Percentiles rank a stretch among this genome's conserved stretches.
phyloP scores from a whole-genome alignment of 345 rosid genomes.

The Aegle marmelos region DNA sequence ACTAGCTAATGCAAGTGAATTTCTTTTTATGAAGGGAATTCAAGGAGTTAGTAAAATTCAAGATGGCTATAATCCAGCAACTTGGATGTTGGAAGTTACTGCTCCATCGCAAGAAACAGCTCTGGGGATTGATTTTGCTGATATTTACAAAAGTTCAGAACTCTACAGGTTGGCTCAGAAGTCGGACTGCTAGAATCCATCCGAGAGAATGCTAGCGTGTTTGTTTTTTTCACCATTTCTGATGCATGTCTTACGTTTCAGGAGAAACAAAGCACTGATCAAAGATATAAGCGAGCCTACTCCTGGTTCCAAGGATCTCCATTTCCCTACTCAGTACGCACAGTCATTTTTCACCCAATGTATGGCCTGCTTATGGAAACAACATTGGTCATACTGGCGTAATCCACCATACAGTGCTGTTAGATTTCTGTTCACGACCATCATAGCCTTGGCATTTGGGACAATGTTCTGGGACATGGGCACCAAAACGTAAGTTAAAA shows the following conservation, averaged over 20 bases:
- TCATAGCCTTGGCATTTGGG: constrained; percentile 36
- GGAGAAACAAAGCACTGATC: constrained; percentile 39
- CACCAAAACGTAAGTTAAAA: constrained; percentile 26
- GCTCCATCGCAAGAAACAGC: constrained; percentile 32
- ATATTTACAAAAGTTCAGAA: constrained; percentile 37
- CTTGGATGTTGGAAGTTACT: constrained; percentile 56
- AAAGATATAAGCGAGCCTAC: constrained; percentile 33
- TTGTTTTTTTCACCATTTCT: neutral
- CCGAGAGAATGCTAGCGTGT: neutral
- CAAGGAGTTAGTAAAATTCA: constrained; percentile 33
- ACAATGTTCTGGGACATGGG: constrained; percentile 46
- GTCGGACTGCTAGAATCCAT: no score
- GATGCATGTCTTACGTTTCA: constrained; percentile 6
- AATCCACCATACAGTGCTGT: constrained; percentile 45
- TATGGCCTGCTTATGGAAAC: constrained; percentile 49
- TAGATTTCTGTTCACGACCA: constrained; percentile 34
- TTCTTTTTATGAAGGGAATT: constrained; percentile 23
- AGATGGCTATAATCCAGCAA: constrained; percentile 54
- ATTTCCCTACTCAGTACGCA: constrained; percentile 30
- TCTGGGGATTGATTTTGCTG: constrained; percentile 39
- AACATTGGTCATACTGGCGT: constrained; percentile 46
- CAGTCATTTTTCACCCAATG: constrained; percentile 32
- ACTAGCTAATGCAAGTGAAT: neutral
- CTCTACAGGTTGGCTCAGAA: constrained; percentile 32
- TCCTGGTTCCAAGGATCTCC: constrained; percentile 33